These are phyloP conservation scores for Colletotrichum noveboracense DNA, from an alignment of 2,329 filamentous ascomycete genomes.

Conservation along the genomic window DNA sequence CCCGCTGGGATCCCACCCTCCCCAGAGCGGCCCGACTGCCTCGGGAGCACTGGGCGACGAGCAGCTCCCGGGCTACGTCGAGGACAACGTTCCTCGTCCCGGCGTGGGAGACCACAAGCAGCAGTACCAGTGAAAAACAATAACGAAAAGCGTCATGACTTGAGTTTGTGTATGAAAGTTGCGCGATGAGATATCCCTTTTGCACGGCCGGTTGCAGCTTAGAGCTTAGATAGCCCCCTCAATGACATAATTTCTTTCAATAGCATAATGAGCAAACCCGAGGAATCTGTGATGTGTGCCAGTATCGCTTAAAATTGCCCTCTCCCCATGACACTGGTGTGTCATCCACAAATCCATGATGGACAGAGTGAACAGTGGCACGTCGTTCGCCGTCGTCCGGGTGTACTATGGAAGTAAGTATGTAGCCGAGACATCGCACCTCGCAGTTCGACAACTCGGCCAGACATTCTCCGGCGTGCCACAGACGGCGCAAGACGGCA, in stretches of 20 bases:
- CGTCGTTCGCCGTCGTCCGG: neutral
- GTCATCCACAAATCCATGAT: neutral
- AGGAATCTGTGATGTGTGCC: neutral
- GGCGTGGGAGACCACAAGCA: conserved; percentile 21
- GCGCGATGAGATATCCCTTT: conserved; percentile 1
- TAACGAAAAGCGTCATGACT: neutral
- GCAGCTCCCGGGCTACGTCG: conserved; percentile 19
- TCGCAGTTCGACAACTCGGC: neutral
- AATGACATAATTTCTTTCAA: neutral
- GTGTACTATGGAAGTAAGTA: neutral
- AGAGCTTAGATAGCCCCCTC: neutral
- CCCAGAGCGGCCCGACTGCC: neutral
- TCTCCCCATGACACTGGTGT: neutral
- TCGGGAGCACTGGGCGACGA: conserved; percentile 11
- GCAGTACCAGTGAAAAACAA: conserved; percentile 10
- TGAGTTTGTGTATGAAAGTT: neutral
- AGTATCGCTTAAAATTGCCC: neutral
- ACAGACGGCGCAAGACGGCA: neutral
- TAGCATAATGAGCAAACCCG: neutral
- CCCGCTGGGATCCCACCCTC: conserved; percentile 8
- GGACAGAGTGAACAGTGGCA: neutral
- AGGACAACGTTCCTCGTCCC: conserved; percentile 17
- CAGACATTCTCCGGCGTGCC: neutral
- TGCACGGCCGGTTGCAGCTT: neutral
- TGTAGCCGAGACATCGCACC: neutral